A percentile compares a stretch with the other conserved stretches of the same genome.
phyloP scores from a whole-genome alignment of 2,329 filamentous ascomycete species.

The Monilinia fructigena region DNA sequence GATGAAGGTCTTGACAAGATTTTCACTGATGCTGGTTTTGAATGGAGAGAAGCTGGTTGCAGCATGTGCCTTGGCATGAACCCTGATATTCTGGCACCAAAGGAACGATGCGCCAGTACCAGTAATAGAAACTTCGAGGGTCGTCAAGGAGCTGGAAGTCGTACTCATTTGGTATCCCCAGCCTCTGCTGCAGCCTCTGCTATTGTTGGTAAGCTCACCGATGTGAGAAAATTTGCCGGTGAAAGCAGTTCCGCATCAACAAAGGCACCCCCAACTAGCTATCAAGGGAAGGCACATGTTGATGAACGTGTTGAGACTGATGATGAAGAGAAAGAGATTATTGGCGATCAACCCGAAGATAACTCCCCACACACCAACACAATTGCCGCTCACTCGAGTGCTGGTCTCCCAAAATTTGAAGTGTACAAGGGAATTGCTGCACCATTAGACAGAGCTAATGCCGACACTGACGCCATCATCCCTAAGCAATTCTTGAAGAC shows the following conservation, averaged over 20 bases:
- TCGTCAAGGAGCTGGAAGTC: conserved; percentile 84
- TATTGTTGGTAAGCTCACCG: conserved; percentile 85
- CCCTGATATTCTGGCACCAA: conserved; percentile 88
- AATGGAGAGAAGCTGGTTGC: conserved; percentile 97
- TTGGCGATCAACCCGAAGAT: conserved; percentile 62
- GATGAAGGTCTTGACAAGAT: conserved; percentile 89
- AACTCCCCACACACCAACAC: conserved; percentile 64
- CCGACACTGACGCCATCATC: conserved; percentile 99
- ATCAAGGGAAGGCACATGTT: conserved; percentile 40
- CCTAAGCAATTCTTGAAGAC: conserved; percentile 99
- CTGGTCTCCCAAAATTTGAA: conserved; percentile 70
- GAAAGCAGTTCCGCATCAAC: conserved; percentile 42
- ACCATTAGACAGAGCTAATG: conserved; percentile 81
- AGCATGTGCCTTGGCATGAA: conserved; percentile 99
- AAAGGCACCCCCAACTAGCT: conserved; percentile 29
- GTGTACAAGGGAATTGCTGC: conserved; percentile 84
- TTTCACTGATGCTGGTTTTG: conserved; percentile 88
- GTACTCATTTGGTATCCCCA: conserved; percentile 95
- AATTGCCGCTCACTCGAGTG: conserved; percentile 48
- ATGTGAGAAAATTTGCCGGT: conserved; percentile 75
- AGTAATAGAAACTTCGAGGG: conserved; percentile 98
- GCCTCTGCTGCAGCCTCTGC: conserved; percentile 93
- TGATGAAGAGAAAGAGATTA: conserved; percentile 52
- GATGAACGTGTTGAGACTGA: conserved; percentile 54
- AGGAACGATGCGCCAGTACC: conserved; percentile 91